These are phyloP conservation scores for Kregervanrija fluxuum DNA, from an alignment of 805 yeast genomes.

Conservation along the genomic window DNA sequence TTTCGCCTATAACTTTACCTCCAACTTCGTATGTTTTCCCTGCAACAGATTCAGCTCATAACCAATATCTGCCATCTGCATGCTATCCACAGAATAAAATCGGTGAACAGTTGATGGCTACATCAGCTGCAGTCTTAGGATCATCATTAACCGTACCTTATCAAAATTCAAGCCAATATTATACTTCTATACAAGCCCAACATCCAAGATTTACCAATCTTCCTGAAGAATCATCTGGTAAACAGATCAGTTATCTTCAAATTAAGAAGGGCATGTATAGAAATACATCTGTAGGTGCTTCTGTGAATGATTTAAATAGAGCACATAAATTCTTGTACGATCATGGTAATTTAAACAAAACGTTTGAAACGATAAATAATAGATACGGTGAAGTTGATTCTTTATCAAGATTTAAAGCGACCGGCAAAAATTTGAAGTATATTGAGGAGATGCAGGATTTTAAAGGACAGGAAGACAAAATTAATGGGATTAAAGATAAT, in stretches of 20 bases:
- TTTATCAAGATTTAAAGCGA: conserved; percentile 7
- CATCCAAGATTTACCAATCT: conserved; percentile 12
- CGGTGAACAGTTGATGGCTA: neutral
- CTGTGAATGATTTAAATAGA: conserved; percentile 8
- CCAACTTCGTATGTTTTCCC: neutral
- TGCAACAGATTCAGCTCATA: neutral
- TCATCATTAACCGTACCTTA: too few species aligned
- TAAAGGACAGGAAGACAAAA: neutral
- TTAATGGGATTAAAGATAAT: neutral
- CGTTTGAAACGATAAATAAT: conserved; percentile 13
- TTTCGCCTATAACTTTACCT: neutral
- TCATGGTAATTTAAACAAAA: conserved; percentile 13
- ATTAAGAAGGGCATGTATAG: conserved; percentile 12
- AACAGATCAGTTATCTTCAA: conserved; percentile 6
- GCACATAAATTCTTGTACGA: conserved; percentile 12
- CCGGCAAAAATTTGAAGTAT: neutral
- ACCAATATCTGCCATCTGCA: too few species aligned
- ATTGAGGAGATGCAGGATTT: neutral
- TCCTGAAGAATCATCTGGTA: conserved; percentile 9
- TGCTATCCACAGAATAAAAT: neutral
- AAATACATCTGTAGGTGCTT: conserved; percentile 6
- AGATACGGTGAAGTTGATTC: conserved; percentile 17
- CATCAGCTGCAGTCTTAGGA: too few species aligned
- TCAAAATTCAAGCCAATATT: neutral
- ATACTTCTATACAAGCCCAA: neutral